phyloP scores from a whole-genome alignment of 257 asterid genomes.

The Sherardia arvensis region DNA sequence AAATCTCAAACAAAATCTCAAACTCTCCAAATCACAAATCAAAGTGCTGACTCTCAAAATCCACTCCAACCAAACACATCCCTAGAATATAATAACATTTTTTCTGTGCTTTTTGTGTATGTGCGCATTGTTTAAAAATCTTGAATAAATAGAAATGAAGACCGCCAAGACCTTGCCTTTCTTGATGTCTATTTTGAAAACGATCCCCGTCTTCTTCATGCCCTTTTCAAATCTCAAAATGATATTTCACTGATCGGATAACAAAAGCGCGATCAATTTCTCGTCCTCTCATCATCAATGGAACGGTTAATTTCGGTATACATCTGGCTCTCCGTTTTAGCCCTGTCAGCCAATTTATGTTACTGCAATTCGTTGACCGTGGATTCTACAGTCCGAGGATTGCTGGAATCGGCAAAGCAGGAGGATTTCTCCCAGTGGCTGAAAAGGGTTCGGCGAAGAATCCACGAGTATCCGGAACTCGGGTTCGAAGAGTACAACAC shows the following conservation, averaged over 20 bases:
- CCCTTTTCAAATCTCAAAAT: neutral
- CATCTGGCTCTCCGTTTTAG: neutral
- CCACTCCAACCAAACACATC: too few species aligned
- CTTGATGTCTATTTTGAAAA: neutral
- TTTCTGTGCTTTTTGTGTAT: too few species aligned
- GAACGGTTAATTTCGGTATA: neutral
- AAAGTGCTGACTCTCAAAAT: too few species aligned
- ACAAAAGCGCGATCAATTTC: neutral
- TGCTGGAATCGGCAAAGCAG: slow-evolving; percentile 57
- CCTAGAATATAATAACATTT: too few species aligned
- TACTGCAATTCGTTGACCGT: slow-evolving; percentile 12
- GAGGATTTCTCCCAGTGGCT: slow-evolving; percentile 55
- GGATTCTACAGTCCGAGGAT: slow-evolving; percentile 19
- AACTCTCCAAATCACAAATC: too few species aligned
- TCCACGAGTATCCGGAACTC: slow-evolving; percentile 77
- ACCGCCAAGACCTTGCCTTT: neutral
- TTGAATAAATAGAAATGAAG: neutral
- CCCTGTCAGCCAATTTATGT: neutral
- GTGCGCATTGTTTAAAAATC: too few species aligned
- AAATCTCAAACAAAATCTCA: too few species aligned
- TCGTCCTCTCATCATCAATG: neutral
- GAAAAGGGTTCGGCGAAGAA: slow-evolving; percentile 53
- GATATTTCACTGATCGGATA: neutral
- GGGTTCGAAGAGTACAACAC: slow-evolving; percentile 63
- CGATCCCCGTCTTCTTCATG: neutral